Percentiles rank a stretch among this genome's conserved stretches.
phyloP scores from a whole-genome alignment of 2,329 filamentous ascomycete genomes.

The Intubia oerlemansii region DNA sequence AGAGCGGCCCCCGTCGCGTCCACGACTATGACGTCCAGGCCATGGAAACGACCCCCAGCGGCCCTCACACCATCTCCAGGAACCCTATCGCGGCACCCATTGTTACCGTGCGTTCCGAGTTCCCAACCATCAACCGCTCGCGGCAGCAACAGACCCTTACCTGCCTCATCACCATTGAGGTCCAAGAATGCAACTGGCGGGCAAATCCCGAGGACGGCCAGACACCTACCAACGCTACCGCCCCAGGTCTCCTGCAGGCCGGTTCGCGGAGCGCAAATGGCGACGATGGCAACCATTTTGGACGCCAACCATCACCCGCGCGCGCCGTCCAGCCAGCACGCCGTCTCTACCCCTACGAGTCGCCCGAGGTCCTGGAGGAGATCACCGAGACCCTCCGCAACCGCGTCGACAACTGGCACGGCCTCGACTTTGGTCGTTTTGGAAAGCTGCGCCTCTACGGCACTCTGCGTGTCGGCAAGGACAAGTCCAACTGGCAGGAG shows the following conservation, averaged over 20 bases:
- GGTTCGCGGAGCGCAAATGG: conserved; percentile 15
- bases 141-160: conserved; percentile 89
- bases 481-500: conserved; percentile 92
- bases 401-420: conserved; percentile 97
- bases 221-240: too few species aligned
- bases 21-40: conserved; percentile 94
- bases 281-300: conserved; percentile 32
- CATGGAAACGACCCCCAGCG: conserved; percentile 71
- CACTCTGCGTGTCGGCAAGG: conserved; percentile 82
- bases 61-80: conserved; percentile 29
- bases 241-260: too few species aligned
- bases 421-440: conserved; percentile 81
- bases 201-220: conserved; percentile 53
- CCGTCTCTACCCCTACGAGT: conserved; percentile 52
- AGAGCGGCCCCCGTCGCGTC: conserved; percentile 45
- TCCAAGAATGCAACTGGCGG: conserved; percentile 79
- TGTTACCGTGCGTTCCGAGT: conserved; percentile 92
- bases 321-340: conserved; percentile 30
- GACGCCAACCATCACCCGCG: conserved; percentile 37
- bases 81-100: conserved; percentile 81
- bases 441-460: conserved; percentile 81
- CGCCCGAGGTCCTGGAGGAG: conserved; percentile 55
- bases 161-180: conserved; percentile 83
- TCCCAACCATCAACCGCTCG: conserved; percentile 79
- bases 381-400: conserved; percentile 67